These are phyloP conservation scores for Medicago lupulina DNA, from an alignment of 306 rosid species.

Conservation along the genomic window DNA sequence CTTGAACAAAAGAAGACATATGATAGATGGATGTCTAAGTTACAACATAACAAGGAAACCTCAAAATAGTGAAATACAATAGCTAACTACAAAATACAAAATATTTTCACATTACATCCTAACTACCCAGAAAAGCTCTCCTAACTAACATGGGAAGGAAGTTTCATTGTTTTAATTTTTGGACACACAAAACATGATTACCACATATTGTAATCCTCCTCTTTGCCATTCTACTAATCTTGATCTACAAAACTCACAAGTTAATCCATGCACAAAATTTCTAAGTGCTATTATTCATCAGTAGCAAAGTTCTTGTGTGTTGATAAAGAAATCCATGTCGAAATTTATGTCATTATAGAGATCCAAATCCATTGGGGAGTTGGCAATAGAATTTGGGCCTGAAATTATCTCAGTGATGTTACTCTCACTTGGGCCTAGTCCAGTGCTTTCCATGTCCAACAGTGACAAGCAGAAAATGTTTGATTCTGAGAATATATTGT, in stretches of 20 bases:
- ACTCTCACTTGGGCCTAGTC: constrained; percentile 54
- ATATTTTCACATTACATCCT: constrained; percentile 35
- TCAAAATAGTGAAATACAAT: neutral
- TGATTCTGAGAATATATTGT: constrained; percentile 55
- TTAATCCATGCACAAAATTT: neutral
- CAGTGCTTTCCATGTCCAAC: constrained; percentile 40
- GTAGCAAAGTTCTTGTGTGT: constrained; percentile 44
- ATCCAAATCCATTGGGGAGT: constrained; percentile 65
- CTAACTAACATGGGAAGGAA: constrained; percentile 34
- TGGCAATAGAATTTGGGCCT: constrained; percentile 62
- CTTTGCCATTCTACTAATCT: constrained; percentile 34
- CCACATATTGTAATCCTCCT: constrained; percentile 9
- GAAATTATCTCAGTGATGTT: constrained; percentile 66
- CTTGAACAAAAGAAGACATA: constrained; percentile 27
- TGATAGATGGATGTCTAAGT: neutral
- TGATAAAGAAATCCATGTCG: constrained; percentile 50
- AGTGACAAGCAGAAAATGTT: constrained; percentile 50
- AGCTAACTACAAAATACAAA: constrained; percentile 33
- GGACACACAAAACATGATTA: neutral
- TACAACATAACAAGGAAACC: constrained; percentile 10
- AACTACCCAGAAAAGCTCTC: constrained; percentile 38
- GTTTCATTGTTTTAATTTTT: constrained; percentile 22
- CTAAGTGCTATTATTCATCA: constrained; percentile 3
- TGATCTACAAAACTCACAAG: constrained; percentile 44
- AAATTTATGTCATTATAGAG: constrained; percentile 55